A percentile compares a stretch with the other conserved stretches of the same genome.
Evolutionary conservation across 2,329 filamentous ascomycete species (phyloP).

Genomic region (Hypoxylon sp.): DNA sequence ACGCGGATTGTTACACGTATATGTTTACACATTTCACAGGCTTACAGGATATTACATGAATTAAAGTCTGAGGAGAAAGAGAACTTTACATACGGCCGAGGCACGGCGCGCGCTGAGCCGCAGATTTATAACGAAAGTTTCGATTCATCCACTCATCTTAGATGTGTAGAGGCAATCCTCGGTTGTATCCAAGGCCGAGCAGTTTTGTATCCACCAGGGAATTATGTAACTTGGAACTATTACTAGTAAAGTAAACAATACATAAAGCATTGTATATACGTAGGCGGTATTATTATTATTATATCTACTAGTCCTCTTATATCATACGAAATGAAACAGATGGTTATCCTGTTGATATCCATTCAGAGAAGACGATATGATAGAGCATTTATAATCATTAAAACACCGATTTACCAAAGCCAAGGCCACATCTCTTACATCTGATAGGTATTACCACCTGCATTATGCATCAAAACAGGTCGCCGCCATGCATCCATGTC

Average conservation of each 20-base stretch:
- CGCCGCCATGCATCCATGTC: slow-evolving; percentile 32
- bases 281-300: no score
- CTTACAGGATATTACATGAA: neutral
- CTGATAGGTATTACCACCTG: slow-evolving; percentile 20
- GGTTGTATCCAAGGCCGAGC: slow-evolving; percentile 43
- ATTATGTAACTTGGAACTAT: neutral
- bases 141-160: neutral
- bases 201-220: neutral
- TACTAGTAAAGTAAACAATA: slow-evolving; percentile 5
- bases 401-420: slow-evolving; percentile 22
- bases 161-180: slow-evolving; percentile 8
- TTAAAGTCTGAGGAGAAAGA: neutral
- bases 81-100: no score
- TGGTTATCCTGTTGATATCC: neutral
- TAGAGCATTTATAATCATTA: slow-evolving; percentile 21
- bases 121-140: neutral
- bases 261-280: neutral
- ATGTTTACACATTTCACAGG: neutral
- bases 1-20: neutral
- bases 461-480: slow-evolving; percentile 28
- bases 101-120: neutral
- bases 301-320: neutral
- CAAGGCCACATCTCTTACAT: slow-evolving; percentile 12
- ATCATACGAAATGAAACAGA: neutral
- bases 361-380: neutral